Evolutionary conservation across 2,329 filamentous ascomycete species (phyloP), one percentile per base, ranked within the genome.

Genomic region (Arthrobotrys iridis): DNA sequence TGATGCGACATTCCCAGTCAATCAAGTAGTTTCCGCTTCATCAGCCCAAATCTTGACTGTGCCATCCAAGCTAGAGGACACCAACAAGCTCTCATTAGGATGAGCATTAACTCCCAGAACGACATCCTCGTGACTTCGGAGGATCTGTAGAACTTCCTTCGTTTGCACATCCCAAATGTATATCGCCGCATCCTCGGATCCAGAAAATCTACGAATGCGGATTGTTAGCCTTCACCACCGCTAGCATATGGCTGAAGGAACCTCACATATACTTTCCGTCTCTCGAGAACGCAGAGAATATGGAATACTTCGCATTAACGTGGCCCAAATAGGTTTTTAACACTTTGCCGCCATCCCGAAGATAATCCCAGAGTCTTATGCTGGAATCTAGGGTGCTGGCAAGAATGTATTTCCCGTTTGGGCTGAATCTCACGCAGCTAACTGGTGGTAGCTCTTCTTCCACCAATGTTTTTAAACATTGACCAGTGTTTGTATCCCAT

Each of bases 311-410:
- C 64, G 88, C 86, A 81, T 99, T 99, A 64, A 85, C 84, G 80
- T 98, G 95, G 0, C 95, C 95, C 81, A 97, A 93, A 82, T 98
- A 99, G 11, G 95, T 99, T 85, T 99, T 99, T 80, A 97, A 90
- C 79, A 95, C 95, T 26, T 89, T 89, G 5, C 94, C 94, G 13
- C 72, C 72, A 52, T 70, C 72, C 37, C 93, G 89, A 6, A 96
- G 91, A 81, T 98, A 99, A 82, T 97, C 92, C 95, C 95, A 99
- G 20, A 99, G 85, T 1, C 95, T 89, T 50, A 99, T 87, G 81
- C 91, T 94, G 75, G 90, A 91, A 84, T 99, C 95, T 78, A 97
- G 86, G 77, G 92, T 97, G 82, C 91, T 97, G 10, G 95, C 94
- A 1, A 98, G 87, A 64, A 99, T 90, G 81, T 91, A 97, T 77